Percentiles rank a stretch among this genome's conserved stretches.
phyloP scores from a whole-genome alignment of 225 moss, liverwort and hornwort genomes.

The Asterella californica region DNA sequence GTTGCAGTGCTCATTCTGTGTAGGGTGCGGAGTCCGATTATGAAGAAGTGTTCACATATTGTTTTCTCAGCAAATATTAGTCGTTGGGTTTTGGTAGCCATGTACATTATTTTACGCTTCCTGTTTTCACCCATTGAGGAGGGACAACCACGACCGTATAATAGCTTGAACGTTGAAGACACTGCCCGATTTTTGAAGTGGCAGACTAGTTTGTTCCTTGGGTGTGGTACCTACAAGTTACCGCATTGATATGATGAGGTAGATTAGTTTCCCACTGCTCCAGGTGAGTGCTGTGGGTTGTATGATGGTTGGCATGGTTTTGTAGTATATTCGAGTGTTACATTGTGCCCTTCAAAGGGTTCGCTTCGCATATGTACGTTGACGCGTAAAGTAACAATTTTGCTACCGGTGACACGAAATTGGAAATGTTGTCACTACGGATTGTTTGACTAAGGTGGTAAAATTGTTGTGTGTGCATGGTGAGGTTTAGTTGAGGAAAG shows the following conservation, averaged over 20 bases:
- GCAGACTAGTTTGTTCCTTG: neutral
- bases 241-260: neutral
- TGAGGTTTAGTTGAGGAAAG: too few relatives aligned
- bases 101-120: slow-evolving; percentile 3
- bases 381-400: neutral
- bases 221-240: neutral
- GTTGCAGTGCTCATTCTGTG: neutral
- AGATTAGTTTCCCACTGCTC: slow-evolving; percentile 7
- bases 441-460: too few relatives aligned
- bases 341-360: slow-evolving; percentile 6
- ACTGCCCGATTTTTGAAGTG: neutral
- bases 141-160: neutral
- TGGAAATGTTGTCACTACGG: too few relatives aligned
- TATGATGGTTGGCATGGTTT: slow-evolving; percentile 4
- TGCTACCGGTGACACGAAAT: neutral
- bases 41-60: neutral
- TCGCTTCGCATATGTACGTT: neutral
- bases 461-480: too few relatives aligned
- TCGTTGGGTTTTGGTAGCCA: neutral
- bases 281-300: slow-evolving; percentile 7
- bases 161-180: neutral
- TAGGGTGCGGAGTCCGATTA: neutral
- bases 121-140: neutral
- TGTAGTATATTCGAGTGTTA: slow-evolving; percentile 3
- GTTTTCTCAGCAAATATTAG: neutral